Percentiles rank a stretch among this genome's conserved stretches.
Evolutionary conservation across 2,329 filamentous ascomycete genomes (phyloP).

Genomic region (Xylariaceae sp.): DNA sequence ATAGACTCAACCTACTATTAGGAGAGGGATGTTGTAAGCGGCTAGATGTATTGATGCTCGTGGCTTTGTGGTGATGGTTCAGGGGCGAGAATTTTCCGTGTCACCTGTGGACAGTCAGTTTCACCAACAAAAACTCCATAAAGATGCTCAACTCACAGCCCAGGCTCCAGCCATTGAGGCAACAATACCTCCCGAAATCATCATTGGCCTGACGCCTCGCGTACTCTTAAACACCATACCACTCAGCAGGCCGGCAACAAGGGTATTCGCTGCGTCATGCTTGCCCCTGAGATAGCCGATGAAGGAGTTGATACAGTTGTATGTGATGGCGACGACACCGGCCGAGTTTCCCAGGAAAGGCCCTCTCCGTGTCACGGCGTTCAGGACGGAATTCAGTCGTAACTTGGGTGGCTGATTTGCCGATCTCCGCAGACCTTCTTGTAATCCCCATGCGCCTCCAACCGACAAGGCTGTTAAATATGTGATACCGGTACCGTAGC

Average conservation of each 20-base stretch:
- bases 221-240: constrained; percentile 98
- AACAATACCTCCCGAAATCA: constrained; percentile 89
- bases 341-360: constrained; percentile 96
- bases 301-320: constrained; percentile 87
- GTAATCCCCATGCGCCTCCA: constrained; percentile 88
- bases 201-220: constrained; percentile 81
- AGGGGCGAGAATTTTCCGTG: constrained; percentile 21
- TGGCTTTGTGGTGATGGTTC: constrained; percentile 9
- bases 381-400: constrained; percentile 88
- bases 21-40: not conserved
- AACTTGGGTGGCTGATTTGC: constrained; percentile 78
- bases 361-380: constrained; percentile 86
- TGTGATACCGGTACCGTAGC: constrained; percentile 93
- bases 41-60: constrained; percentile 19
- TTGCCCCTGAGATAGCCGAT: constrained; percentile 76
- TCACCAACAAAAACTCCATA: not conserved
- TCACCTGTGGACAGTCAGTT: constrained; percentile 24
- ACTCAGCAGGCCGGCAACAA: constrained; percentile 78
- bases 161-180: constrained; percentile 80
- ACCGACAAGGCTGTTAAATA: constrained; percentile 83
- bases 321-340: constrained; percentile 91
- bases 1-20: not conserved
- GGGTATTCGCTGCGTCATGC: constrained; percentile 86
- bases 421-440: constrained; percentile 81
- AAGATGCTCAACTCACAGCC: constrained; percentile 60